Evolutionary conservation across 208 protist species (phyloP), one percentile per base, ranked within the genome.

Genomic region (Strigomonas oncopelti): DNA sequence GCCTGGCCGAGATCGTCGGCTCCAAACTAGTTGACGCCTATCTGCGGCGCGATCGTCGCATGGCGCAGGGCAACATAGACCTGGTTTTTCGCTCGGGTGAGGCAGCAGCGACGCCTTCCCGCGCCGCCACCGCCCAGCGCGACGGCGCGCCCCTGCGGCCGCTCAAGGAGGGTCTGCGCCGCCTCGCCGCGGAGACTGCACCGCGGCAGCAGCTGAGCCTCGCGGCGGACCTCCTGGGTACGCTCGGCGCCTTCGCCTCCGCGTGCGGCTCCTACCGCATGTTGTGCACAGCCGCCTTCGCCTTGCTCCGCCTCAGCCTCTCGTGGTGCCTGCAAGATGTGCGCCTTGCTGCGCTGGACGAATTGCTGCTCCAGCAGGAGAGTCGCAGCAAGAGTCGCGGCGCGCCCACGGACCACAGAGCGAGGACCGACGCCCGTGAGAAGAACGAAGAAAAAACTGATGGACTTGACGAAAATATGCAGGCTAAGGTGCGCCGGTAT

Each of bases 231-330:
- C 22, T 57, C 53, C 1, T 29, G 2, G 28, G 53, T 22, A 57
- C 53, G 25, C 14, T 32, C 1, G 53, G 53, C 22, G 28, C 7
- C 53, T 29, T 57, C 22, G 53, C 53, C 7, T 11, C 18, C 1
- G 53, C 25, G 53, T 57, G 53, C 28, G 28, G 53, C 28, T 27
- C 53, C 53, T 57, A 57, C 53, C 53, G 9, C 14, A 20, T 32
- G 53, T 22, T 57, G 22, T 32, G 22, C 25, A 18, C 22, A 22
- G 53, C 25, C 25, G 53, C 53, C 22, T 32, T 32, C 9, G 22
- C 28, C 1, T 22, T 57, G 53, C 53, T 57, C 11, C 53, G 28
- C 2, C 53, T 48, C 42, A 48, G 11, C 42, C 42, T 48, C 42
- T 9, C 42, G 42, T 48, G 42, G 42, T 48, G 42, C 42, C 42